phyloP scores from a whole-genome alignment of 116 monocot genomes.

The Trichopus zeylanicus region DNA sequence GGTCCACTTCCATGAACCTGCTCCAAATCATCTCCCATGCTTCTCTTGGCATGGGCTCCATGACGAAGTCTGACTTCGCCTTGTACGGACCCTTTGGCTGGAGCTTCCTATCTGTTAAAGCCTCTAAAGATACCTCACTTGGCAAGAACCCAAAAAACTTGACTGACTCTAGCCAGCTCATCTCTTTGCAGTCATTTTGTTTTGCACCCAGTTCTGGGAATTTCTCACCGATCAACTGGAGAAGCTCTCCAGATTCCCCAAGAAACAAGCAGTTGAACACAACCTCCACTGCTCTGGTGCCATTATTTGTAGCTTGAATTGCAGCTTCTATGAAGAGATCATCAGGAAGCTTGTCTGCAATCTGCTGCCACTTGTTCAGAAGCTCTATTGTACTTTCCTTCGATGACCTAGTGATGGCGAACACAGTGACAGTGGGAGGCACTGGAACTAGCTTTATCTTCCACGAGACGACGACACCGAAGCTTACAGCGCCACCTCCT shows the following conservation, averaged over 20 bases:
- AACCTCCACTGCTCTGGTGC: not conserved
- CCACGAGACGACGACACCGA: slow-evolving; percentile 27
- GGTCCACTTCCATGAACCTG: slow-evolving; percentile 2
- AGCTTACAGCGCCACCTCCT: slow-evolving; percentile 29
- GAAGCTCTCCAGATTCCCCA: slow-evolving; percentile 2
- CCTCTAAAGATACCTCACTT: not conserved
- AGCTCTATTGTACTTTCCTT: slow-evolving; percentile 10
- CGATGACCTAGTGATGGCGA: slow-evolving; percentile 4
- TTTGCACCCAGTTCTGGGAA: slow-evolving; percentile 2
- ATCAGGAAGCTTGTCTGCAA: slow-evolving; percentile 14
- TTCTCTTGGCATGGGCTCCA: slow-evolving; percentile 16
- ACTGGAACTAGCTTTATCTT: slow-evolving; percentile 19
- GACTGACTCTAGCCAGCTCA: slow-evolving; percentile 4
- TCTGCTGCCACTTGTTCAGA: slow-evolving; percentile 18
- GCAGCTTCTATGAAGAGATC: slow-evolving; percentile 16
- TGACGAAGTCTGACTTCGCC: slow-evolving; percentile 38
- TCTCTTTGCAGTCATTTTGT: slow-evolving; percentile 1
- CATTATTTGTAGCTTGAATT: not conserved
- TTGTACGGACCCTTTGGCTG: slow-evolving; percentile 24
- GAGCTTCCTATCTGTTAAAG: slow-evolving; percentile 13
- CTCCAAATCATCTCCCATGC: slow-evolving; percentile 21
- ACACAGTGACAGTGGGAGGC: slow-evolving; percentile 15
- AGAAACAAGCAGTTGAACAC: slow-evolving; percentile 7
- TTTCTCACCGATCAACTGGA: not conserved
- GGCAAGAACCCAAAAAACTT: not conserved